Percentiles rank a stretch among this genome's conserved stretches.
These are phyloP conservation scores for Chaetomium sp. DNA, from an alignment of 2,329 filamentous ascomycete species.

Conservation along the genomic window DNA sequence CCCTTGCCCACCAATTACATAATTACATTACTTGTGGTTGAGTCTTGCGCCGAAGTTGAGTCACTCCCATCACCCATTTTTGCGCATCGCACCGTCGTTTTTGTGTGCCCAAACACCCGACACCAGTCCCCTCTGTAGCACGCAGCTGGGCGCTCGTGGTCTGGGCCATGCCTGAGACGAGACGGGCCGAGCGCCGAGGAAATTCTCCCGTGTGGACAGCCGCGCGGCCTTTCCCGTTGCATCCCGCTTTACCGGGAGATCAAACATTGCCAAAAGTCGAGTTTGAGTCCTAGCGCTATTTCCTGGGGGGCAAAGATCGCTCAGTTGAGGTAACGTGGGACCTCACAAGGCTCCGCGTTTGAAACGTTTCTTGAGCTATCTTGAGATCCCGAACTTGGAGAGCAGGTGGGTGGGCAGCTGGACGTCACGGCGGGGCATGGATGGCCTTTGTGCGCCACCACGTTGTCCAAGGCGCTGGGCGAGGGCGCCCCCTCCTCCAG, in stretches of 20 bases:
- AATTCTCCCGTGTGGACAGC: background rate
- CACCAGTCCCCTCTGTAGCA: too few species aligned
- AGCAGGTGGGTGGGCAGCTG: too few species aligned
- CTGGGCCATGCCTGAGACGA: background rate
- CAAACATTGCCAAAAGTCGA: background rate
- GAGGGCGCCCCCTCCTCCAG: too few species aligned
- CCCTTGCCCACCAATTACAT: too few species aligned
- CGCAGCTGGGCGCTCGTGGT: background rate
- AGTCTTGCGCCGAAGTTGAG: background rate
- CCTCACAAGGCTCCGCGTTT: too few species aligned
- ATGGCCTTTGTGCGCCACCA: too few species aligned
- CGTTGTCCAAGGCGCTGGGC: too few species aligned
- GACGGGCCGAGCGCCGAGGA: background rate
- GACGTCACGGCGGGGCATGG: too few species aligned
- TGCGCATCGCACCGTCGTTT: background rate
- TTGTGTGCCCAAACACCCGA: background rate
- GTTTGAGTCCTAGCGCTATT: background rate
- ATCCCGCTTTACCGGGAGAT: background rate
- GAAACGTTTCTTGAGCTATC: too few species aligned
- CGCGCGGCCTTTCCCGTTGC: background rate
- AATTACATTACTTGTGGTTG: too few species aligned
- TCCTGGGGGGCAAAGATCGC: background rate
- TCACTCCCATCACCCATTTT: background rate
- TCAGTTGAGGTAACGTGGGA: background rate
- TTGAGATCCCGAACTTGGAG: too few species aligned